Conservation (phyloP, 208 protist species). For the Crithidia mellificae region DNA sequence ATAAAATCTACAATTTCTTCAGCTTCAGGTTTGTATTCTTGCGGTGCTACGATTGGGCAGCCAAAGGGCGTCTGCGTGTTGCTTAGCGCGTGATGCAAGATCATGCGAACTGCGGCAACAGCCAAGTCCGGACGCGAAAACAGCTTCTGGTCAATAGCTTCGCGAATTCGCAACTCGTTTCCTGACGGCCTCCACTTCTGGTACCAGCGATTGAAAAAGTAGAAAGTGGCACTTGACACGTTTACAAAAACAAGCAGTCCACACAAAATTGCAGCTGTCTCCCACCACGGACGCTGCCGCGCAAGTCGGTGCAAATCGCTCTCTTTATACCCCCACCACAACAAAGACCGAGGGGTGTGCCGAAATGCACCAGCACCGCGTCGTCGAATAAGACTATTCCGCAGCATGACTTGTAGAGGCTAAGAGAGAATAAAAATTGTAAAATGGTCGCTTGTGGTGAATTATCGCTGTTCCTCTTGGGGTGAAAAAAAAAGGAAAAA, state of each 20-base stretch:
- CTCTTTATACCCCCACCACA: constrained; percentile 73
- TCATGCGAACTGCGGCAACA: constrained; percentile 77
- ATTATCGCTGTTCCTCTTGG: too few relatives aligned
- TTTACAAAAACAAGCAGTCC: constrained; percentile 80
- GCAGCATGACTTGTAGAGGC: constrained; percentile 20
- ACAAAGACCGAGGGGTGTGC: constrained; percentile 14
- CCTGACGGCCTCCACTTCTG: constrained; percentile 70
- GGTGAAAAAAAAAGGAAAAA: too few relatives aligned
- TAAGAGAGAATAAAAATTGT: not conserved
- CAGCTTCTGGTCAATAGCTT: constrained; percentile 64
- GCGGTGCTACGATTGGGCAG: constrained; percentile 75
- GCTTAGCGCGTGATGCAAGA: constrained; percentile 73
- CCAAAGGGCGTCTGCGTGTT: constrained; percentile 79
- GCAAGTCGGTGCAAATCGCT: constrained; percentile 69
- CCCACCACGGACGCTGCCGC: constrained; percentile 85
- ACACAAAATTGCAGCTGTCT: constrained; percentile 65
- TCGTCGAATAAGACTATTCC: constrained; percentile 24
- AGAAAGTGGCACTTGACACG: constrained; percentile 50
- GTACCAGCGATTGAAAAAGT: constrained; percentile 73
- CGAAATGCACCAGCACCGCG: constrained; percentile 14
- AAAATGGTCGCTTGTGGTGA: too few relatives aligned
- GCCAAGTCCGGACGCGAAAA: constrained; percentile 81
- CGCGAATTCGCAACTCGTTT: constrained; percentile 62
- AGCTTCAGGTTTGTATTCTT: constrained; percentile 54
- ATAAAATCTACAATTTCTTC: constrained; percentile 75